Percentiles rank a stretch among this genome's conserved stretches.
These are phyloP conservation scores for Berberis thunbergii DNA, from an alignment of 164 flowering plant genomes.

Conservation along the genomic window DNA sequence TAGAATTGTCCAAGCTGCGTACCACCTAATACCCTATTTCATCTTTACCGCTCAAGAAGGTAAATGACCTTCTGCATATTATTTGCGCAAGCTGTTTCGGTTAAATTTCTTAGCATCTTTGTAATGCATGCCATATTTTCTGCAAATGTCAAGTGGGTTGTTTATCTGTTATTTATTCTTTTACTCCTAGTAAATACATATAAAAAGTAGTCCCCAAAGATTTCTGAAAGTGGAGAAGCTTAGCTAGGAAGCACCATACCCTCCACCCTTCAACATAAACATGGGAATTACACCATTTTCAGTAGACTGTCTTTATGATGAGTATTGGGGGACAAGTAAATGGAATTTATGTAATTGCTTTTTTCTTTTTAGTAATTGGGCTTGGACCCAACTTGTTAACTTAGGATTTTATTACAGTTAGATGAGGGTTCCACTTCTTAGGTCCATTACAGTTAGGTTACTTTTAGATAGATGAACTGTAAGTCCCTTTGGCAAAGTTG, in stretches of 20 bases:
- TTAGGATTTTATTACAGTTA: too few species aligned
- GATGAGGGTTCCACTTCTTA: too few species aligned
- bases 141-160: neutral
- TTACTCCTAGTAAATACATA: neutral
- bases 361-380: too few species aligned
- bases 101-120: neutral
- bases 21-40: slow-evolving; percentile 83
- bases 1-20: slow-evolving; percentile 65
- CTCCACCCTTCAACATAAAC: too few species aligned
- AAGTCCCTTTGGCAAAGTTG: too few species aligned
- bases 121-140: neutral
- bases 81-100: neutral
- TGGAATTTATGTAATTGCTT: too few species aligned
- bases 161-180: too few species aligned
- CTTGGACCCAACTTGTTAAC: too few species aligned
- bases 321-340: too few species aligned
- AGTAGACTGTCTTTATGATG: neutral
- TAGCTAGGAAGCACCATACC: neutral
- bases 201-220: neutral
- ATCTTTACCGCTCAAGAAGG: slow-evolving; percentile 83
- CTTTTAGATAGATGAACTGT: too few species aligned
- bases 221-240: neutral
- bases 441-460: too few species aligned
- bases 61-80: slow-evolving; percentile 12
- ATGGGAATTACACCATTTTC: too few species aligned